A percentile compares a stretch with the other conserved stretches of the same genome.
Evolutionary conservation across 768 basidiomycete genomes (phyloP).

Genomic region (Suillus fuscotomentosus): DNA sequence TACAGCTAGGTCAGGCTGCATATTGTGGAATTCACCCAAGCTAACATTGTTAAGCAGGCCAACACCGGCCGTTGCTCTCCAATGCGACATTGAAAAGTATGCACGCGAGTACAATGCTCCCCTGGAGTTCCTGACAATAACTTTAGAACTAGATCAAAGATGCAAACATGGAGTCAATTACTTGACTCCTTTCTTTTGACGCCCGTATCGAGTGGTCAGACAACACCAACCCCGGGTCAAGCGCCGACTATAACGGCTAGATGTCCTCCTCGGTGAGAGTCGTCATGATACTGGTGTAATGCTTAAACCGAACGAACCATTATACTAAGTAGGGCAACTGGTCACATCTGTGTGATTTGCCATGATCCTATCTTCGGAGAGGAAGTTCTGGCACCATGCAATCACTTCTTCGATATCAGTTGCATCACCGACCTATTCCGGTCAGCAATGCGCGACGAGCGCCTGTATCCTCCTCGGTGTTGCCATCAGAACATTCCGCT

Average conservation of each 20-base stretch:
- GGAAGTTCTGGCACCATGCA: constrained; percentile 31
- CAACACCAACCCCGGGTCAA: background rate
- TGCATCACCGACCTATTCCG: constrained; percentile 36
- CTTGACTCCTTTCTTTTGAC: constrained; percentile 14
- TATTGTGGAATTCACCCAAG: too few relatives aligned
- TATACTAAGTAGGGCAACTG: constrained; percentile 12
- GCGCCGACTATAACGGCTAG: background rate
- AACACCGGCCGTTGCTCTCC: background rate
- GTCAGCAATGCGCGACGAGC: constrained; percentile 34
- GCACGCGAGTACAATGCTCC: background rate
- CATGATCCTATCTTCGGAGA: constrained; percentile 28
- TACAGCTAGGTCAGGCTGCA: background rate
- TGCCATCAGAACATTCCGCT: constrained; percentile 32
- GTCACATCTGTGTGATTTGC: constrained; percentile 36
- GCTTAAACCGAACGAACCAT: background rate
- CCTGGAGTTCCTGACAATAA: background rate
- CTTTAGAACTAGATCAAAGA: background rate
- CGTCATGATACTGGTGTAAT: background rate
- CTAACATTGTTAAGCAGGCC: background rate
- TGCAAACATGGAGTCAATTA: constrained; percentile 18
- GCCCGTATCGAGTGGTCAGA: background rate
- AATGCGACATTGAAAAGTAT: background rate
- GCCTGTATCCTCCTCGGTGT: constrained; percentile 41
- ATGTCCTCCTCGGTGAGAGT: constrained; percentile 13
- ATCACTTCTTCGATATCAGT: constrained; percentile 32